A percentile compares a stretch with the other conserved stretches of the same genome.
phyloP scores from a whole-genome alignment of 768 basidiomycete species.

The Hygrophoropsis aurantiaca region DNA sequence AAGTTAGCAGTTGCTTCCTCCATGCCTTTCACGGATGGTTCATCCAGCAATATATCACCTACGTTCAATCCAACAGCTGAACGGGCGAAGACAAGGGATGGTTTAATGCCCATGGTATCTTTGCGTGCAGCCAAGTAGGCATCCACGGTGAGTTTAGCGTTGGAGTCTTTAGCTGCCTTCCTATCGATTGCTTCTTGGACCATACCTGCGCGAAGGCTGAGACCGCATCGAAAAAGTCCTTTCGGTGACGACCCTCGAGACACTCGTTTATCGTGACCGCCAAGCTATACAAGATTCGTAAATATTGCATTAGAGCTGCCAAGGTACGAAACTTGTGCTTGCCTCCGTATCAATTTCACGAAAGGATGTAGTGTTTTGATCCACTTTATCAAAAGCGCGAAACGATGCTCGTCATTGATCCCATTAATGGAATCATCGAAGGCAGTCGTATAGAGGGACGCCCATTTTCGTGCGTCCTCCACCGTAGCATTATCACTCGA shows the following conservation, averaged over 20 bases:
- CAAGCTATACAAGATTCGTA: not conserved
- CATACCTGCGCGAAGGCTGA: constrained; percentile 9
- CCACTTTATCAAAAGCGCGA: constrained; percentile 14
- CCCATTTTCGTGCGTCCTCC: not conserved
- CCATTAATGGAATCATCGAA: not conserved
- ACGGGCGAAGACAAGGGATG: constrained; percentile 14
- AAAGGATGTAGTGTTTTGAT: too few species aligned
- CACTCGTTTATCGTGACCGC: constrained; percentile 8
- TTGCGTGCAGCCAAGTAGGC: constrained; percentile 12
- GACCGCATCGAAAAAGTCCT: constrained; percentile 10
- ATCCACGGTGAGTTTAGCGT: constrained; percentile 8
- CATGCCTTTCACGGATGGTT: constrained; percentile 12
- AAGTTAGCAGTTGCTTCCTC: constrained; percentile 13
- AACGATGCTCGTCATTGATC: constrained; percentile 7
- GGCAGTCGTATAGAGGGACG: not conserved
- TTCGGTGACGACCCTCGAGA: constrained; percentile 7
- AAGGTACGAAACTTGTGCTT: not conserved
- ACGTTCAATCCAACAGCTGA: too few species aligned
- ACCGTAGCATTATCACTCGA: constrained; percentile 1
- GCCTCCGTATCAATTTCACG: constrained; percentile 15
- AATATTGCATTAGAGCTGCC: not conserved
- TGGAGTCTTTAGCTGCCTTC: constrained; percentile 7
- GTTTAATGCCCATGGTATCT: constrained; percentile 11
- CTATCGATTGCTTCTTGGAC: constrained; percentile 21
- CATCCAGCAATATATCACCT: constrained; percentile 11